phyloP scores from a whole-genome alignment of 805 yeast species.

The Saturnispora halmiae region DNA sequence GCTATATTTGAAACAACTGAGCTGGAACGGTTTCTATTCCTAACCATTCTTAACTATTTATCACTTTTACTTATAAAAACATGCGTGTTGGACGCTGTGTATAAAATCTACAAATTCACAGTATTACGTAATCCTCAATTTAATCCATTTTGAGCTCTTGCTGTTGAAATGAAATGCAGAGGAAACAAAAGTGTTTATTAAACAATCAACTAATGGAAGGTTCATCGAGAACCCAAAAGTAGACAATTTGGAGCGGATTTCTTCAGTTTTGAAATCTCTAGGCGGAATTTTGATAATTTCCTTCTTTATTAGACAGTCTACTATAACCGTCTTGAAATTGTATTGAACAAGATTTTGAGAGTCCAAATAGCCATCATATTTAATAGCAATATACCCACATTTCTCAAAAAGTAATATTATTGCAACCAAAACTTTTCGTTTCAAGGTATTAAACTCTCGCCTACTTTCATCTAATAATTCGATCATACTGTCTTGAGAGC shows the following conservation, averaged over 20 bases:
- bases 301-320: background rate
- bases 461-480: background rate
- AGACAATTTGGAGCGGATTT: background rate
- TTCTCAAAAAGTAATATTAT: slow-evolving; percentile 2
- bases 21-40: slow-evolving; percentile 38
- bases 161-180: background rate
- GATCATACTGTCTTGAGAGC: background rate
- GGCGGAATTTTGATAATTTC: background rate
- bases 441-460: background rate
- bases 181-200: background rate
- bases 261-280: background rate
- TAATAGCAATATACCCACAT: background rate
- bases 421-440: slow-evolving; percentile 1
- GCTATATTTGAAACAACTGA: slow-evolving; percentile 61
- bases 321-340: background rate
- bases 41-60: slow-evolving; percentile 6
- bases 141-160: background rate
- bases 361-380: slow-evolving; percentile 6
- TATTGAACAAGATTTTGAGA: background rate
- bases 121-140: background rate
- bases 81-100: background rate
- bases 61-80: no score
- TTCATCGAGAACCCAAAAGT: background rate
- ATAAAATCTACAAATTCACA: background rate
- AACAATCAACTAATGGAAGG: background rate